These are phyloP conservation scores for Candida glucosophila DNA, from an alignment of 1,139 yeast genomes.

Conservation along the genomic window DNA sequence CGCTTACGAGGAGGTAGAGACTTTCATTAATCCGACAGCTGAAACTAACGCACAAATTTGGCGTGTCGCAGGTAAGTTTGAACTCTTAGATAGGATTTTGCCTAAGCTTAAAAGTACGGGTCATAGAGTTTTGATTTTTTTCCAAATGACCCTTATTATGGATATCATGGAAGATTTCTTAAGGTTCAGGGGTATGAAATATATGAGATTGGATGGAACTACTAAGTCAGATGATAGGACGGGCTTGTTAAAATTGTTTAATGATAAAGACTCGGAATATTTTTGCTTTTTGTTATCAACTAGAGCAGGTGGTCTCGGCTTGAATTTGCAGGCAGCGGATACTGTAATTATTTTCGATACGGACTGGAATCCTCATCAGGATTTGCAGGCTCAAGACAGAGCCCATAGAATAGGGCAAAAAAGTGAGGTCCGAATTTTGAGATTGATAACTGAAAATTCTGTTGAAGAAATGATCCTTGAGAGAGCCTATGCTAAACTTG, in stretches of 20 bases:
- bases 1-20: slow-evolving; percentile 92
- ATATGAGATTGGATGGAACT: slow-evolving; percentile 73
- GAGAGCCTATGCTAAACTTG: slow-evolving; percentile 74
- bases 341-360: slow-evolving; percentile 83
- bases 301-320: slow-evolving; percentile 85
- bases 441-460: slow-evolving; percentile 74
- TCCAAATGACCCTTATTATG: slow-evolving; percentile 87
- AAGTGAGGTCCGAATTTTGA: slow-evolving; percentile 72
- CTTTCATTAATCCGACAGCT: slow-evolving; percentile 66
- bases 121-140: slow-evolving; percentile 71
- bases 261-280: slow-evolving; percentile 64
- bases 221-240: slow-evolving; percentile 83
- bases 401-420: slow-evolving; percentile 89
- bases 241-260: slow-evolving; percentile 55
- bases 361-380: slow-evolving; percentile 92
- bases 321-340: slow-evolving; percentile 81
- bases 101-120: slow-evolving; percentile 72
- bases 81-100: slow-evolving; percentile 60
- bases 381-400: slow-evolving; percentile 85
- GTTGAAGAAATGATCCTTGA: slow-evolving; percentile 79
- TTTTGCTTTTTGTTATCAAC: slow-evolving; percentile 75
- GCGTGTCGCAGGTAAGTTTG: slow-evolving; percentile 76
- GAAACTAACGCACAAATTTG: slow-evolving; percentile 66
- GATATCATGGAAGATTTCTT: slow-evolving; percentile 84
- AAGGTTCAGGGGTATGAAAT: slow-evolving; percentile 54